Evolutionary conservation across 2,329 filamentous ascomycete genomes (phyloP).

Genomic region (Aspergillus latus): DNA sequence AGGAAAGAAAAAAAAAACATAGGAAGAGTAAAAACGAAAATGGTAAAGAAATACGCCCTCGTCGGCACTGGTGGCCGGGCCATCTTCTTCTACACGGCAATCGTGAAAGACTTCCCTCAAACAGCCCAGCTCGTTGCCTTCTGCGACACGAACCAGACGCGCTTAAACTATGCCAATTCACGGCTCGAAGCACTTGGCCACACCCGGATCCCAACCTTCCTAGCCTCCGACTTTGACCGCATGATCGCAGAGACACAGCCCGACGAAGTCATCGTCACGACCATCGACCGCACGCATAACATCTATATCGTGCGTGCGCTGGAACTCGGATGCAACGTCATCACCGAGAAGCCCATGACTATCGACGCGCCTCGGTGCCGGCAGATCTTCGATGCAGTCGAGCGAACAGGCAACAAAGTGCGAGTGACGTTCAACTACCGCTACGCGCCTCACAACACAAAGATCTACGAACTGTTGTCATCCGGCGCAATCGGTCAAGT

Average conservation of each 20-base stretch:
- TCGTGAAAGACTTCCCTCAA: slow-evolving; percentile 52
- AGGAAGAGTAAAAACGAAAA: neutral
- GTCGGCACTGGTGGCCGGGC: slow-evolving; percentile 61
- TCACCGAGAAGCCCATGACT: slow-evolving; percentile 68
- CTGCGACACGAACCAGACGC: slow-evolving; percentile 62
- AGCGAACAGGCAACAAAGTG: slow-evolving; percentile 50
- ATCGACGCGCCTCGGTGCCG: slow-evolving; percentile 58
- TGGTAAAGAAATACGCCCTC: slow-evolving; percentile 17
- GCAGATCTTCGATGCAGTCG: slow-evolving; percentile 57
- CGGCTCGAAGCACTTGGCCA: slow-evolving; percentile 43
- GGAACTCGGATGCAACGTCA: slow-evolving; percentile 59
- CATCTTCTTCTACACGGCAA: slow-evolving; percentile 62
- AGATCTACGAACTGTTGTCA: slow-evolving; percentile 55
- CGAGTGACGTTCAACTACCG: slow-evolving; percentile 65
- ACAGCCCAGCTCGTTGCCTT: slow-evolving; percentile 57
- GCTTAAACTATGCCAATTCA: slow-evolving; percentile 57
- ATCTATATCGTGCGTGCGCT: slow-evolving; percentile 61
- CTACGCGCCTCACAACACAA: slow-evolving; percentile 65
- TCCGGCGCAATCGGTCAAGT: slow-evolving; percentile 58
- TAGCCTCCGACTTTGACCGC: slow-evolving; percentile 55
- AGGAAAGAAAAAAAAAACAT: too few relatives aligned
- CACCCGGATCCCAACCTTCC: slow-evolving; percentile 53
- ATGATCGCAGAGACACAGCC: slow-evolving; percentile 58
- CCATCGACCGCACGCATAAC: slow-evolving; percentile 63
- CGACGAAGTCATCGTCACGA: slow-evolving; percentile 63